A percentile compares a stretch with the other conserved stretches of the same genome.
phyloP scores from a whole-genome alignment of 106 monocot genomes.

The Iris macrosiphon region DNA sequence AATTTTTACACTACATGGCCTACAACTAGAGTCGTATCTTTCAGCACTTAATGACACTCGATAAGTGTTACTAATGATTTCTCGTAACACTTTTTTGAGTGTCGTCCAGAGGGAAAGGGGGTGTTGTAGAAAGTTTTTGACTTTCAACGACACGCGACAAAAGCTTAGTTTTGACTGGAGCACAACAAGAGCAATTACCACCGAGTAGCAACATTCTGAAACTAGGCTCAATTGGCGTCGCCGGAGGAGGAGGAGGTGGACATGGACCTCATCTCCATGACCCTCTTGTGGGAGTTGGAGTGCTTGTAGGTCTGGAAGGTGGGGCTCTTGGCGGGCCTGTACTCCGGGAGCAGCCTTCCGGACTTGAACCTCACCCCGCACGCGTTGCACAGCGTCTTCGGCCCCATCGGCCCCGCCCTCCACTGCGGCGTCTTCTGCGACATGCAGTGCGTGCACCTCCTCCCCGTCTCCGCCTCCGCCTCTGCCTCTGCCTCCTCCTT shows the following conservation, averaged over 20 bases:
- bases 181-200: too few relatives aligned
- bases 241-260: conserved; percentile 8
- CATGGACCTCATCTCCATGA: conserved; percentile 78
- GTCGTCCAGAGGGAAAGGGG: too few relatives aligned
- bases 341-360: conserved; percentile 77
- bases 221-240: conserved; percentile 16
- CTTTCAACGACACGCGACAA: too few relatives aligned
- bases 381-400: conserved; percentile 72
- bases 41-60: too few relatives aligned
- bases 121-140: too few relatives aligned
- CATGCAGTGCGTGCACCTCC: conserved; percentile 71
- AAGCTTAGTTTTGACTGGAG: too few relatives aligned
- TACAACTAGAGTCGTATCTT: too few relatives aligned
- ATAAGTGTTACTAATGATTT: too few relatives aligned
- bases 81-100: too few relatives aligned
- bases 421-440: conserved; percentile 87
- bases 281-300: conserved; percentile 93
- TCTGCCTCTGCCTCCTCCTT: conserved; percentile 12
- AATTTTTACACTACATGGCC: too few relatives aligned
- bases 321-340: conserved; percentile 83
- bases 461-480: conserved; percentile 8
- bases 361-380: conserved; percentile 80
- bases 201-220: too few relatives aligned
- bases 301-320: conserved; percentile 86
- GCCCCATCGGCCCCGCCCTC: conserved; percentile 78